Base-by-base conservation (phyloP, 306 rosid species). In the Alnus rubra region DNA sequence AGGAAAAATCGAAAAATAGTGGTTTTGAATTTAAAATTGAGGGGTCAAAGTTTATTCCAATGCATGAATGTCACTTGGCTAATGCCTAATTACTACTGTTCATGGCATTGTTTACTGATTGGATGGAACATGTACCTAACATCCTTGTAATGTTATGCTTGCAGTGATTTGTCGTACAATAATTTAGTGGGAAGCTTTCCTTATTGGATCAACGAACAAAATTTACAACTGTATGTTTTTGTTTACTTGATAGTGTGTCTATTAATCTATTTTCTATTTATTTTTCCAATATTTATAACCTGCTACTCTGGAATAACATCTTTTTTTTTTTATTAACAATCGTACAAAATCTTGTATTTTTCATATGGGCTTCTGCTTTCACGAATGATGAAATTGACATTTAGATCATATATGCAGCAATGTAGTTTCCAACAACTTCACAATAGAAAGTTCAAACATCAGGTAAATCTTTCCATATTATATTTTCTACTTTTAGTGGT, bases 101-200 rank as follows among this genome's bases (percentile, higher is more conserved):
- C 28, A 23, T 23, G 28, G 28, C 28, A 23, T 23, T 23, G 28
- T 23, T 23, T 23, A 23, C 28, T 23, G 28, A 23, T 23, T 23
- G 28, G 28, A 23, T 23, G 28, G 28, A 23, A 0, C 28, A 23
- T 23, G 28, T 23, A 23, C 28, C 28, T 23, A 23, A 23, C 28
- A 44, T 73, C 55, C 9, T 70, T 48, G 12, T n/a, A 8, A 50
- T 84, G 63, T 58, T 69, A 68, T 84, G 42, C 53, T 86, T 81
- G 87, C 90, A 94, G 98, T 82, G 98, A 94, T 85, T 64, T 92
- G 72, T 94, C 97, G 9, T 92, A 94, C 94, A 94, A 94, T 79
- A 67, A 84, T 76, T 82, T 92, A 76, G 48, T 84, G 3, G 98
- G 98, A 71, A 84, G 83, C 79, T 33, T 94, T 73, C 98, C 98